Conservation (phyloP, 805 yeast species). For the Brettanomyces custersianus region DNA sequence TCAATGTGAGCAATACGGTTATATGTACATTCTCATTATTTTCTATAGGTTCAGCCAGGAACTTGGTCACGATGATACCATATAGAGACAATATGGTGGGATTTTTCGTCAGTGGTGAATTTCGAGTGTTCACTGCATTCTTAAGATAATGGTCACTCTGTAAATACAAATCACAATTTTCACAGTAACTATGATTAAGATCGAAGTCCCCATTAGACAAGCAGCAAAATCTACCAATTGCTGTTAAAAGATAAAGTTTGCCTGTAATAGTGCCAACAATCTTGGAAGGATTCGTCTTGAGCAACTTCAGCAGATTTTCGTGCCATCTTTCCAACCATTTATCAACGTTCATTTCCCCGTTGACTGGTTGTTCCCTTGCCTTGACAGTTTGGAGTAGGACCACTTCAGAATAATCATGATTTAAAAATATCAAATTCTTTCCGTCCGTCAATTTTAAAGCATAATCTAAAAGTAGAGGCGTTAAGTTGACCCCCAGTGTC, state of each 20-base stretch:
- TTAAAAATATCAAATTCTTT: neutral
- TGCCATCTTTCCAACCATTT: too few species aligned
- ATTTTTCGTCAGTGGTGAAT: slow-evolving; percentile 19
- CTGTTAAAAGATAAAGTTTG: slow-evolving; percentile 24
- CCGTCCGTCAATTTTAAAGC: slow-evolving; percentile 1
- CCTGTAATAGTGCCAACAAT: slow-evolving; percentile 9
- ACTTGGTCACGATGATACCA: slow-evolving; percentile 18
- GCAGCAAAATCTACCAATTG: slow-evolving; percentile 36
- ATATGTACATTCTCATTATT: too few species aligned
- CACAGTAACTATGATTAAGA: slow-evolving; percentile 25
- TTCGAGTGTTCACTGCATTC: slow-evolving; percentile 8
- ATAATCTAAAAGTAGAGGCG: neutral
- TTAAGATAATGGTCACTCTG: neutral
- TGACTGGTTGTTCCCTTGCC: too few species aligned
- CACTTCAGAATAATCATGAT: neutral
- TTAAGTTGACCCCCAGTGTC: neutral
- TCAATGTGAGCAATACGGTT: too few species aligned
- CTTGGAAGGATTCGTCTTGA: too few species aligned
- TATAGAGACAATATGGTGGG: slow-evolving; percentile 17
- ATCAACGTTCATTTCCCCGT: too few species aligned
- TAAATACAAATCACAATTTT: slow-evolving; percentile 25
- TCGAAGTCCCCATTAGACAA: slow-evolving; percentile 30
- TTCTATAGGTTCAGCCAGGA: too few species aligned
- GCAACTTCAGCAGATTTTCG: too few species aligned
- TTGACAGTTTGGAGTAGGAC: too few species aligned